These are phyloP conservation scores for Garcia nutans DNA, from an alignment of 345 rosid species.

Conservation along the genomic window DNA sequence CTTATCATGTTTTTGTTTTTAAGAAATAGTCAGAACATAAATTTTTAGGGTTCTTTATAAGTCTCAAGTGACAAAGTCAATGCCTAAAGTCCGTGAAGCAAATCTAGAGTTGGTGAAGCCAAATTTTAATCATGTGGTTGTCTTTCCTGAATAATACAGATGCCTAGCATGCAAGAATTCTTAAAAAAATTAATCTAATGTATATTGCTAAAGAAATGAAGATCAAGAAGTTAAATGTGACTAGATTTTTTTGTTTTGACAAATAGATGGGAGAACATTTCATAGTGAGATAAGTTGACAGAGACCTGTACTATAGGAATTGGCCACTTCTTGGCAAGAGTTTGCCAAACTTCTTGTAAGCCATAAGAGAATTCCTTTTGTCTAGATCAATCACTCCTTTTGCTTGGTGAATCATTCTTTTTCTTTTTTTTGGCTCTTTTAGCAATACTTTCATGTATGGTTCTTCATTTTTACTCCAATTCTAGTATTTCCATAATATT, in stretches of 20 bases:
- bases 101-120: no score
- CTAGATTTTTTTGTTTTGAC: background rate
- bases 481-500: no score
- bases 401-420: no score
- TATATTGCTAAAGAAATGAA: background rate
- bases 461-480: no score
- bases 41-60: background rate
- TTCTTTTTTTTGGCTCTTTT: no score
- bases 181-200: background rate
- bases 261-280: background rate
- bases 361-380: no score
- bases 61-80: background rate
- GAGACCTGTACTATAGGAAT: no score
- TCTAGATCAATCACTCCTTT: no score
- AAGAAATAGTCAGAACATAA: background rate
- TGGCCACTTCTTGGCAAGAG: no score
- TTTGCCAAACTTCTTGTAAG: no score
- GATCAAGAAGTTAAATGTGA: background rate
- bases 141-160: background rate
- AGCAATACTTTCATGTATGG: no score
- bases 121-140: background rate
- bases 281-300: background rate
- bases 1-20: background rate
- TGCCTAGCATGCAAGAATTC: background rate
- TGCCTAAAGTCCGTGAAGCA: background rate